phyloP scores from a whole-genome alignment of 2,329 filamentous ascomycete species.

The Gnomoniopsis sp. region DNA sequence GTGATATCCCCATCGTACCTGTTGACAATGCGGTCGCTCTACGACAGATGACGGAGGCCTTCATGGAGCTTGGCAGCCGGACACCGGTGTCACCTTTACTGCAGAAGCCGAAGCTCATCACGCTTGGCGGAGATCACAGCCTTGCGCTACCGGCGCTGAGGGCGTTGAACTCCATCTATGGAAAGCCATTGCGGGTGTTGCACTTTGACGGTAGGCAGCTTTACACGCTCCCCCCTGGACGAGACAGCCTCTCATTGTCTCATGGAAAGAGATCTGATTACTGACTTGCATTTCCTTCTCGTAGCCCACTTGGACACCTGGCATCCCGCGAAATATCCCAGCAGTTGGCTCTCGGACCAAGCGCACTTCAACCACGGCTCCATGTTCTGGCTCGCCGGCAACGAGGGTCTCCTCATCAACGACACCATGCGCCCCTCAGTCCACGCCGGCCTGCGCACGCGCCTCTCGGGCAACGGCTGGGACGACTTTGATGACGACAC shows the following conservation, averaged over 20 bases:
- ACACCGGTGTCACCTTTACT: conserved; percentile 30
- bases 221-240: too few species aligned
- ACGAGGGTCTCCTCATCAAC: conserved; percentile 76
- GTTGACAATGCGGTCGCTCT: conserved; percentile 82
- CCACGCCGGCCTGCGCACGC: conserved; percentile 78
- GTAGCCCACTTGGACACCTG: conserved; percentile 74
- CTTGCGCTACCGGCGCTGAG: conserved; percentile 67
- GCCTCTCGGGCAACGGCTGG: conserved; percentile 64
- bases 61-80: conserved; percentile 59
- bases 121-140: conserved; percentile 71
- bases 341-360: conserved; percentile 67
- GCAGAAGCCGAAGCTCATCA: conserved; percentile 56
- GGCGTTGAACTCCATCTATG: conserved; percentile 60
- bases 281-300: conserved; percentile 16
- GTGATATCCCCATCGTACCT: conserved; percentile 83
- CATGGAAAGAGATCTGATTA: neutral
- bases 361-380: conserved; percentile 81
- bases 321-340: conserved; percentile 78
- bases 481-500: conserved; percentile 70
- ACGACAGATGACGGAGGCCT: conserved; percentile 79
- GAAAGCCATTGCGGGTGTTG: conserved; percentile 62
- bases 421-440: conserved; percentile 66
- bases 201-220: conserved; percentile 61
- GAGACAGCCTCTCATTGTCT: too few species aligned
- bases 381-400: conserved; percentile 87